phyloP scores from a whole-genome alignment of 768 basidiomycete genomes.

The Guyanaporus albipodus region DNA sequence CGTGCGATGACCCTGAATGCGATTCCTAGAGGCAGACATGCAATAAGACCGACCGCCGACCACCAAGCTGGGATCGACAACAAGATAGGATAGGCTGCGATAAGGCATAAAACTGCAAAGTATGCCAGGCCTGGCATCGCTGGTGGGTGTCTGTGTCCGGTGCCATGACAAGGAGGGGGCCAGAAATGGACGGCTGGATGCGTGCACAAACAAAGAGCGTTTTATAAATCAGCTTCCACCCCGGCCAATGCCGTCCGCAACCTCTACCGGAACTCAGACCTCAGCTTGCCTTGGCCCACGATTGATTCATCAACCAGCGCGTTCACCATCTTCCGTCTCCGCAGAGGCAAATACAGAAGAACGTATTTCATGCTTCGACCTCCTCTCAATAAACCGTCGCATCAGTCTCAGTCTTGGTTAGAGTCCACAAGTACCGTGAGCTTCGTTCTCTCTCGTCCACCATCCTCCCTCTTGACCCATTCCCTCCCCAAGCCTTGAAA shows the following conservation, averaged over 20 bases:
- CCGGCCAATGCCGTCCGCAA: too few species aligned
- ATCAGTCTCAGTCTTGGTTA: slow-evolving; percentile 54
- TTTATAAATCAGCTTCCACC: slow-evolving; percentile 25
- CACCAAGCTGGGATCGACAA: slow-evolving; percentile 37
- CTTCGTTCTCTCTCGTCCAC: not conserved
- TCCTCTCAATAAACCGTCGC: slow-evolving; percentile 68
- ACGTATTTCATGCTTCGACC: slow-evolving; percentile 84
- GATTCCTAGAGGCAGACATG: slow-evolving; percentile 34
- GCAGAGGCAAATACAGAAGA: slow-evolving; percentile 33
- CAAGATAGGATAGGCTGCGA: slow-evolving; percentile 3
- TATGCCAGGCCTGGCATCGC: too few species aligned
- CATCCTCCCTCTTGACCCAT: not conserved
- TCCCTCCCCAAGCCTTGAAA: slow-evolving; percentile 51
- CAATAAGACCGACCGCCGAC: slow-evolving; percentile 28
- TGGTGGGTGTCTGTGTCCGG: too few species aligned
- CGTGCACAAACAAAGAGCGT: slow-evolving; percentile 24
- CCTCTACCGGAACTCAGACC: too few species aligned
- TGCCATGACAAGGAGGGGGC: too few species aligned
- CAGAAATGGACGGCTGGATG: too few species aligned
- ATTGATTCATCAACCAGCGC: slow-evolving; percentile 26
- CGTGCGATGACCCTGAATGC: slow-evolving; percentile 27
- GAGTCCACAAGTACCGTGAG: slow-evolving; percentile 53
- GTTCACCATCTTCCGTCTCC: slow-evolving; percentile 30
- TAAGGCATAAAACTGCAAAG: too few species aligned
- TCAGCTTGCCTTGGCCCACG: slow-evolving; percentile 6